Base-by-base conservation (phyloP, 2,329 filamentous ascomycete genomes). In the Acrocalymma vagum region DNA sequence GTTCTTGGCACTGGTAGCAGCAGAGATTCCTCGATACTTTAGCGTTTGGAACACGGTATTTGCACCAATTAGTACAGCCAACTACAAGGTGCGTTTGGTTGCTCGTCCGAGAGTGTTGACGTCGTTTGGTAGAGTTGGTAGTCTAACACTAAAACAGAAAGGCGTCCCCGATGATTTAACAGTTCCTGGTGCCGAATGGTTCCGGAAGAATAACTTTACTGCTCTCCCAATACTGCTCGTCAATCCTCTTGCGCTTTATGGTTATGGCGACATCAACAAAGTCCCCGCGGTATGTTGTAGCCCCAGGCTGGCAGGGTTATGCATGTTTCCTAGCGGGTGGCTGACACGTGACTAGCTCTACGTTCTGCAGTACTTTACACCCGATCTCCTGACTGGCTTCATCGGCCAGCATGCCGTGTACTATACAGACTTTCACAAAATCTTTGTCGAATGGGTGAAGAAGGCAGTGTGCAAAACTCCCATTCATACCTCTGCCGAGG, bases 361-460 rank as follows among this genome's bases (percentile, higher is more conserved):
- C 52, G 62, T 69, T 37, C 48, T 70, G 25, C 60, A 68, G 41
- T 70, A 70, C 56, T 66, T 70, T 18, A 67, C 65, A 3, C 67
- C 67, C 11, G 67, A 70, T 34, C 59, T 70, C n/a, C 44, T 70
- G 7, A 65, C 62, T 9, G 66, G 57, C 10, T 69, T 69, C 40
- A 51, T 68, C 28, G 67, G 67, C 9, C 38, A 60, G n/a, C 65
- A 63, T 40, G 49, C 59, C 16, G 67, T 66, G 7, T 70, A 69
- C 51, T 68, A 67, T 48, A 65, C 61, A 32, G 67, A 70, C 39
- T 70, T 70, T 38, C 58, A 70, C 45, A 63, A 63, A 40, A 62
- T 69, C 35, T 69, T 60, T 26, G 51, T 60, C 7, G 50, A 69
- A 35, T 70, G 59, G 38, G 38, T 55, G 9, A 60, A 62, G 32